Base-by-base conservation (phyloP, 192 early-diverging fungal species). In the Mortierella antarctica region DNA sequence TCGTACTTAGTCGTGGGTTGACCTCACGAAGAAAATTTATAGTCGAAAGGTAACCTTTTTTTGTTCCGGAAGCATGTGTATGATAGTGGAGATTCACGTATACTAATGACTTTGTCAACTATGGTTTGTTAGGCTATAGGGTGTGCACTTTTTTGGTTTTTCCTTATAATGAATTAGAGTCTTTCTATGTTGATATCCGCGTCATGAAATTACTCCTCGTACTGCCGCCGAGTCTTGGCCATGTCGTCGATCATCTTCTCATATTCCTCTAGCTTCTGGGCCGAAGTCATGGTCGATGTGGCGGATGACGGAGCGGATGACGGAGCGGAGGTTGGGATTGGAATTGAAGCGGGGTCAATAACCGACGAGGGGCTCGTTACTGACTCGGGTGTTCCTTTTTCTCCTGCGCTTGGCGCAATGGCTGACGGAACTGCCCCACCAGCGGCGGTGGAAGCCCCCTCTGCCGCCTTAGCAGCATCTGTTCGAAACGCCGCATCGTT, bases 231-330 rank as follows among this genome's bases (percentile, higher is more conserved):
- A n/a, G 60, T 42, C 39, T 80, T 67, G n/a, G 64, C 65, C 77
- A 80, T 80, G 21, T 80, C 70, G 17, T 67, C 70, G 45, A 80
- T 72, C 77, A 80, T 72, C 23, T 57, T 65, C 39, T 80, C 77
- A 40, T 80, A 80, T 49, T 80, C 77, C 54, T 80, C 70, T 52
- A 80, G 23, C 40, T 72, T 72, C 46, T 80, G 77, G 15, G 76
- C 64, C 6, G 62, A 67, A 2, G 63, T 71, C 53, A 64, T 20
- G 42, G 18, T 74, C 44, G 59, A 61, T 4, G 56, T 3, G 14
- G 59, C 7, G 0, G 68, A 57, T 1, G 68, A 48, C 15, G 56
- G 20, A 8, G 54, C 17, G 54, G n/a, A 55, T 1, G 14, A 55
- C 8, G 54, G 23, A 31, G 31, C 31, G 31, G 31, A 31, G 31